Base-by-base conservation (phyloP, 2,329 filamentous ascomycete species). In the Myriangium duriaei region DNA sequence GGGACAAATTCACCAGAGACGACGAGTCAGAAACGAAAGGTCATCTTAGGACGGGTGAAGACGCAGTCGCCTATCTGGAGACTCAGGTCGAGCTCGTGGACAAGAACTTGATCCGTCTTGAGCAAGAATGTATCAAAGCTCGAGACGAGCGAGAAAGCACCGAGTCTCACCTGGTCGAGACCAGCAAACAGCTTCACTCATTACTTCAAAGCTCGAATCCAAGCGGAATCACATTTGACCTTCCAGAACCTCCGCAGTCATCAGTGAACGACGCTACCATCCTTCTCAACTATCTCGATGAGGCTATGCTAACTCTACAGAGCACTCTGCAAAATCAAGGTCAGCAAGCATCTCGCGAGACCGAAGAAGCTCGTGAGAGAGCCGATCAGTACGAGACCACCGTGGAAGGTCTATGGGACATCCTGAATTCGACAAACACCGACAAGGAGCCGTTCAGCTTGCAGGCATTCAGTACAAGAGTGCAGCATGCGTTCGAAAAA, bases 401-500 rank as follows among this genome's bases (percentile, higher is more conserved):
- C 1, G 54, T 72, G 31, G 60, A 54, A 42, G 66, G 64, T 5
- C 54, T 73, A 0, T 74, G 70, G 70, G 62, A 69, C 3, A 66
- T 69, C 31, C 63, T 73, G 16, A 51, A 61, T 24, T 28, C 34
- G 32, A 15, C 42, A 29, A 35, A 39, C 32, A 21, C 41, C 18
- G 44, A 45, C 14, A 54, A 33, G 63, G 15, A 67, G 67, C 41
- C 69, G 1, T 92, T 83, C 60, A 81, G 79, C 2, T 62, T 94
- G 3, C 67, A 71, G 14, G 82, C 79, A 13, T 92, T 96, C 56
- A 79, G 77, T 11, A 65, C 73, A 6, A 84, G 83, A 51, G 76
- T 96, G 1, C 79, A 86, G 50, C 81, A 76, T 62, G 64, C 95
- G 4, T 84, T 86, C 53, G 68, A 70, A 29, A 81, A 84, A 42